Percentiles rank a stretch among this genome's conserved stretches.
Conservation (phyloP, 116 monocot species). For the Cymodocea nodosa region DNA sequence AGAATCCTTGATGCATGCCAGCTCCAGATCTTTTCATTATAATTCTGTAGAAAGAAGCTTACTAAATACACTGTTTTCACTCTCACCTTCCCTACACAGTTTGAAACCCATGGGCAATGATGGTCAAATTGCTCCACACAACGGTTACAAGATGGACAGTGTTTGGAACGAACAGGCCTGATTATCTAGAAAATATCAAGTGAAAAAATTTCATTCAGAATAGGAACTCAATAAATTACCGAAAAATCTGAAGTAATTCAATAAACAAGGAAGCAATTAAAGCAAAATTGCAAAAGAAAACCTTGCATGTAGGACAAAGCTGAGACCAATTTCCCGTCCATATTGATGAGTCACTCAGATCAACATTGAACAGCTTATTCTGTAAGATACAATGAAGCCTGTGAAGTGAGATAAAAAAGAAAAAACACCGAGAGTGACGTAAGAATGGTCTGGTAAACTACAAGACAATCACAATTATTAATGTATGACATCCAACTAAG, state of each 20-base stretch:
- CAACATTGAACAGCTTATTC: constrained; percentile 63
- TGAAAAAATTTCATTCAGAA: background rate
- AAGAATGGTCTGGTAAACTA: background rate
- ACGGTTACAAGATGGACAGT: constrained; percentile 77
- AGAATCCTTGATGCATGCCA: too few species aligned
- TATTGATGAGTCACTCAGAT: constrained; percentile 44
- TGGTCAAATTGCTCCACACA: constrained; percentile 97
- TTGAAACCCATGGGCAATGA: constrained; percentile 96
- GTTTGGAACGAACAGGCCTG: constrained; percentile 86
- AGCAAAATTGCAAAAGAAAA: constrained; percentile 9
- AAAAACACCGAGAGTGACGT: background rate
- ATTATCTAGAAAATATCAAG: constrained; percentile 39
- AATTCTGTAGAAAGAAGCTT: background rate
- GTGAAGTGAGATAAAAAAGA: background rate
- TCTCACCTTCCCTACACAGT: constrained; percentile 93
- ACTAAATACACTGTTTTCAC: background rate
- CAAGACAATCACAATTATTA: background rate
- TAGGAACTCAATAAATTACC: background rate
- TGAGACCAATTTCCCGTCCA: constrained; percentile 96
- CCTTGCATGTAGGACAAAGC: constrained; percentile 96
- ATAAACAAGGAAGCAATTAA: background rate
- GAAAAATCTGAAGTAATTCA: background rate
- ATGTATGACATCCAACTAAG: too few species aligned
- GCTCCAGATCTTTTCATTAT: too few species aligned
- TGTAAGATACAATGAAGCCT: constrained; percentile 7